These are phyloP conservation scores for Colletotrichum sp. DNA, from an alignment of 2,329 filamentous ascomycete species.

Conservation along the genomic window DNA sequence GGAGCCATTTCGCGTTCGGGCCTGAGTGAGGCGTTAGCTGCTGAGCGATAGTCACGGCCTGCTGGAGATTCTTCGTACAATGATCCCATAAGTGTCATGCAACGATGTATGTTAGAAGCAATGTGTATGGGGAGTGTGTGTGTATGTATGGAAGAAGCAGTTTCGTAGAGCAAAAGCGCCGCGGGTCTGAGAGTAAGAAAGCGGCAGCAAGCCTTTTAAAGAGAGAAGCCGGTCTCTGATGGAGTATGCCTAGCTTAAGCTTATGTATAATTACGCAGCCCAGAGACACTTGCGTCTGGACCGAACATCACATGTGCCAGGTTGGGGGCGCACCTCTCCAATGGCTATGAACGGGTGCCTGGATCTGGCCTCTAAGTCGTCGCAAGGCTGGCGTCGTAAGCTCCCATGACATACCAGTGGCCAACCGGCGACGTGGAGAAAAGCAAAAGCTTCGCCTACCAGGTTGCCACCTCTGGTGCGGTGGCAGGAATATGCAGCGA, in stretches of 20 bases:
- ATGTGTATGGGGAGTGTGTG: not conserved
- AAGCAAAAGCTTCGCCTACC: slow-evolving; percentile 5
- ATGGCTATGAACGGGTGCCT: slow-evolving; percentile 14
- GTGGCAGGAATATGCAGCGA: not conserved
- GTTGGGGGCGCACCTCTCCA: not conserved
- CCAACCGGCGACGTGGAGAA: slow-evolving; percentile 5
- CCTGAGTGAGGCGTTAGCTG: slow-evolving; percentile 16
- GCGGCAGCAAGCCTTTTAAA: slow-evolving; percentile 3
- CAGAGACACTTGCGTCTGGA: not conserved
- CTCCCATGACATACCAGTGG: slow-evolving; percentile 2
- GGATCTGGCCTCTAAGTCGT: slow-evolving; percentile 15
- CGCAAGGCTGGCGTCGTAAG: slow-evolving; percentile 21
- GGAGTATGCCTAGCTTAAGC: not conserved
- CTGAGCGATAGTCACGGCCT: slow-evolving; percentile 5
- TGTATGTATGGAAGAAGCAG: not conserved
- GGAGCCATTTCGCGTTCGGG: slow-evolving; percentile 34
- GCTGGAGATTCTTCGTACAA: slow-evolving; percentile 15
- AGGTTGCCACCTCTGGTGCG: not conserved
- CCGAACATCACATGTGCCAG: slow-evolving; percentile 15
- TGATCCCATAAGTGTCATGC: slow-evolving; percentile 13
- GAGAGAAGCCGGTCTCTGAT: not conserved
- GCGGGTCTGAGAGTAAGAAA: not conserved
- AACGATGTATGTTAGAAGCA: not conserved
- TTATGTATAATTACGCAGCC: slow-evolving; percentile 19
- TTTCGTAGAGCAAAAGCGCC: not conserved